Evolutionary conservation across 1,139 yeast genomes (phyloP), one percentile per base, ranked within the genome.

Genomic region (Pneumocystis jirovecii): DNA sequence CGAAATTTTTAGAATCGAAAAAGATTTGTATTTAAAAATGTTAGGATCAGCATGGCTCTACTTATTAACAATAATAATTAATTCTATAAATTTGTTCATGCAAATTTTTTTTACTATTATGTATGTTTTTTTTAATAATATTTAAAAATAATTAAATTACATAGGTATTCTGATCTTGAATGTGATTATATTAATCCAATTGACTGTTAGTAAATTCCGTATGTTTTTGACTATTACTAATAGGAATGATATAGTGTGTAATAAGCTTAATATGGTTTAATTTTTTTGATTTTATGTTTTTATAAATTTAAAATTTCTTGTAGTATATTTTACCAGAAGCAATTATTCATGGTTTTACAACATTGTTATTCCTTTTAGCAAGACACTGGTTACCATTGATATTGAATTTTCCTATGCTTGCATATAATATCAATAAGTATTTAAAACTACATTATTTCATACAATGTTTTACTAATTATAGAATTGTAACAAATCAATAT

Each of bases 331-430:
- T 89, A 64, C 98, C 98, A 61, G 97, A 93, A 77, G 96, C 95
- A 60, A 87, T 82, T 3, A 77, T 90, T 68, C 97, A 93, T 72
- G 96, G 84, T 1, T 79, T 86, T 70, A 75, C 90, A 70, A 81
- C 96, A 8, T 68, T 82, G 2, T 77, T 89, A 70, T 87, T 93
- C 75, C 80, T 93, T 71, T 74, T 93, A 70, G 89, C 89, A 70
- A 97, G 98, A 39, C 89, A 87, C 79, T 93, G 97, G 97, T 84
- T 89, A 76, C 84, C 91, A 50, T 88, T 93, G 77, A 78, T 91
- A 73, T 77, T 93, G 74, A 91, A 91, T 77, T 78, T 87, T 71
- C 98, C 98, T 63, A 80, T 95, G 70, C 78, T 89, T 68, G 96
- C 93, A 60, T 90, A 81, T 79, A 89, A 89, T 74, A 83, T 80